Evolutionary conservation across 2,329 filamentous ascomycete species (phyloP).

Genomic region (Cladosporium sp.): DNA sequence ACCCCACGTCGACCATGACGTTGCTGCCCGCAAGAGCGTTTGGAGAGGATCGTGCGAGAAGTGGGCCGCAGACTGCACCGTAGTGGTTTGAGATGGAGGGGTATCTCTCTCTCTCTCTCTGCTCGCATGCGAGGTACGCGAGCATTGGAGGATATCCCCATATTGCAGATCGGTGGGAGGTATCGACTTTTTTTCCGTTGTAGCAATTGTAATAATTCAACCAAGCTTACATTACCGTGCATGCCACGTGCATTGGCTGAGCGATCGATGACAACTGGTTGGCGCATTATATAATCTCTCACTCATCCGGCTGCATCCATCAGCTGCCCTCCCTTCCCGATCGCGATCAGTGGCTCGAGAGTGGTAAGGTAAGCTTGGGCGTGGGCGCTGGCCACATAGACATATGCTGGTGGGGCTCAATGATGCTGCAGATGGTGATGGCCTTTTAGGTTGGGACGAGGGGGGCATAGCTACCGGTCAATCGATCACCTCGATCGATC

Average conservation of each 20-base stretch:
- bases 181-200: neutral
- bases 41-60: neutral
- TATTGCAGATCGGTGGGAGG: too few relatives aligned
- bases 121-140: neutral
- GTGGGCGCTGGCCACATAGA: slow-evolving; percentile 8
- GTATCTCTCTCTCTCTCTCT: too few relatives aligned
- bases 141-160: too few relatives aligned
- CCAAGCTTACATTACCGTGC: neutral
- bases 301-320: slow-evolving; percentile 4
- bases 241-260: neutral
- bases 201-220: neutral
- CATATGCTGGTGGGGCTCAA: slow-evolving; percentile 11
- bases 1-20: neutral
- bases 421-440: slow-evolving; percentile 10
- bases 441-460: slow-evolving; percentile 10
- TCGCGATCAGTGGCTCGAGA: slow-evolving; percentile 14
- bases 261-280: neutral
- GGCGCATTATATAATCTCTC: slow-evolving; percentile 4
- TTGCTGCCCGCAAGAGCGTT: neutral
- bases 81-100: neutral
- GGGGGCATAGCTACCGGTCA: neutral
- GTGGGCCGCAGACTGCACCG: neutral
- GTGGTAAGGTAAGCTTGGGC: slow-evolving; percentile 13
- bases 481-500: slow-evolving; percentile 6
- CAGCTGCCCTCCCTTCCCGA: neutral